Conservation (phyloP, 2,329 filamentous ascomycete genomes). For the Trichoderma sp. region DNA sequence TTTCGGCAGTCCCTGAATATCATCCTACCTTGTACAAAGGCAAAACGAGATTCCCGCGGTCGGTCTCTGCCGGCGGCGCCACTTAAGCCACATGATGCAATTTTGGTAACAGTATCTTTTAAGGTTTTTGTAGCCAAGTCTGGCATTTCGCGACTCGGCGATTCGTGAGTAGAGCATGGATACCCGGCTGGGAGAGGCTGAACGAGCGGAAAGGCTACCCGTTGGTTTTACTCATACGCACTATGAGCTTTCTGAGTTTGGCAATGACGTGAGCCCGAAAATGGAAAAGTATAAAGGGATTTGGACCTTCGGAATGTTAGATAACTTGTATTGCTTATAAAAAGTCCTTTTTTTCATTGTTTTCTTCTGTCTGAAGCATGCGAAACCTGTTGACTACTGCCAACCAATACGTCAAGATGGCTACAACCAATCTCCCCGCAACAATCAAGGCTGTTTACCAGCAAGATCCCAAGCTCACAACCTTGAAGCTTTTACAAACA, state of each 20-base stretch:
- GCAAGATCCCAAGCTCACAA: conserved; percentile 28
- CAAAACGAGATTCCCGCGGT: background rate
- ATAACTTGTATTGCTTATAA: background rate
- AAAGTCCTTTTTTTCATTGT: background rate
- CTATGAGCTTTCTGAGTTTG: background rate
- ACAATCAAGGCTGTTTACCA: conserved; percentile 33
- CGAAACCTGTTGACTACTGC: background rate
- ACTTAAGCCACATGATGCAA: background rate
- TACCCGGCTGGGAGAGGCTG: background rate
- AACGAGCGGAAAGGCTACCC: conserved; percentile 13
- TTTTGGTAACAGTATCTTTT: background rate
- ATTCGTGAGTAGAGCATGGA: background rate
- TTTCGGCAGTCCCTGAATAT: conserved; percentile 1
- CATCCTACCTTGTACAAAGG: background rate
- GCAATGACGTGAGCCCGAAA: background rate
- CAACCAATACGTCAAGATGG: conserved; percentile 18
- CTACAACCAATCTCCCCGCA: conserved; percentile 16
- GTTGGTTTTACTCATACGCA: background rate
- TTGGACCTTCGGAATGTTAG: background rate
- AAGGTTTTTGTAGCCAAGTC: conserved; percentile 11
- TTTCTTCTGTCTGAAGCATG: background rate
- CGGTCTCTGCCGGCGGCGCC: background rate
- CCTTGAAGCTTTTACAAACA: conserved; percentile 28
- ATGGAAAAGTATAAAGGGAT: conserved; percentile 4
- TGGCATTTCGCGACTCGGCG: background rate